A percentile compares a stretch with the other conserved stretches of the same genome.
phyloP scores from a whole-genome alignment of 176 grass and related monocot genomes.

The Zea luxurians region DNA sequence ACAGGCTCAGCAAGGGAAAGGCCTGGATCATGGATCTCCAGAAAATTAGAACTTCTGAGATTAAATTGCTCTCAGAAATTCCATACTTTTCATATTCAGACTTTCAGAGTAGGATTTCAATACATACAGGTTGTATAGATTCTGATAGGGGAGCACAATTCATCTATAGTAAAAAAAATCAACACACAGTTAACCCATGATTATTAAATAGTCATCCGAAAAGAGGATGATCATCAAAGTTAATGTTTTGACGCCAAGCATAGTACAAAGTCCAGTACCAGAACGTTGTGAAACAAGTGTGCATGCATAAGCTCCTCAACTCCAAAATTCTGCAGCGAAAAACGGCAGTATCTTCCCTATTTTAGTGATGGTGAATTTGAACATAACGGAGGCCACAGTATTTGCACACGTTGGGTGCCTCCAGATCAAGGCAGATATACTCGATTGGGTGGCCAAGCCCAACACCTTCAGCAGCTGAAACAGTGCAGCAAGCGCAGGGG shows the following conservation, averaged over 20 bases:
- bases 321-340: slow-evolving; percentile 41
- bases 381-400: slow-evolving; percentile 94
- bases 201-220: slow-evolving; percentile 33
- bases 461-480: slow-evolving; percentile 58
- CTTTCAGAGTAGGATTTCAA: neutral
- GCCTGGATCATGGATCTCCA: neutral
- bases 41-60: neutral
- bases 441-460: slow-evolving; percentile 92
- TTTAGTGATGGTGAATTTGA: slow-evolving; percentile 86
- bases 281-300: slow-evolving; percentile 39
- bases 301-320: slow-evolving; percentile 40
- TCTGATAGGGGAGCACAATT: neutral
- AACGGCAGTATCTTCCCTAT: slow-evolving; percentile 14
- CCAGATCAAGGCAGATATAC: slow-evolving; percentile 89
- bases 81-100: neutral
- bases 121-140: neutral
- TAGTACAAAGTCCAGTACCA: slow-evolving; percentile 31
- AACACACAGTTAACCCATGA: slow-evolving; percentile 25
- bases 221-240: slow-evolving; percentile 27
- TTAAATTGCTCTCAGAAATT: neutral
- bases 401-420: slow-evolving; percentile 82
- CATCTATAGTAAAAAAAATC: slow-evolving; percentile 17
- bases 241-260: slow-evolving; percentile 15
- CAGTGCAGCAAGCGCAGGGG: slow-evolving; percentile 20
- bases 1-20: neutral